Conservation (phyloP, 2,329 filamentous ascomycete genomes). For the Phialophora chinensis region DNA sequence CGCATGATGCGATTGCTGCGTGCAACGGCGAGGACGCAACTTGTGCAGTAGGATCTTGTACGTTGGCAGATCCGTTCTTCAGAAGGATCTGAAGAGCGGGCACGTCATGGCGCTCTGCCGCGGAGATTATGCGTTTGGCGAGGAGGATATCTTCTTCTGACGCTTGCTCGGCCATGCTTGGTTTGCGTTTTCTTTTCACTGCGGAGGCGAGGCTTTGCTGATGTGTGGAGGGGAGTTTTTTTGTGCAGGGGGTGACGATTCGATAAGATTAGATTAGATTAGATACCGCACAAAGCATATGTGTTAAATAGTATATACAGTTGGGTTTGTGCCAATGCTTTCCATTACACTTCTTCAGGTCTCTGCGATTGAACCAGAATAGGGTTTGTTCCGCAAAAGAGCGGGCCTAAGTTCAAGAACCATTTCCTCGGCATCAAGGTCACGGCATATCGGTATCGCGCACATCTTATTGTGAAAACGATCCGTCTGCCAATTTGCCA, state of each 20-base stretch:
- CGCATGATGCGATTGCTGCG: slow-evolving; percentile 10
- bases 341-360: background rate
- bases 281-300: background rate
- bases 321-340: background rate
- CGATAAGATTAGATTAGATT: background rate
- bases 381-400: background rate
- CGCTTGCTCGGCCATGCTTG: slow-evolving; percentile 11
- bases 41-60: slow-evolving; percentile 3
- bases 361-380: background rate
- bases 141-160: slow-evolving; percentile 19
- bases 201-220: background rate
- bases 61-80: slow-evolving; percentile 16
- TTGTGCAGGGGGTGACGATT: background rate
- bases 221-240: background rate
- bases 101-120: slow-evolving; percentile 19
- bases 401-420: background rate
- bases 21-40: slow-evolving; percentile 15
- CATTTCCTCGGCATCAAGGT: background rate
- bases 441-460: background rate
- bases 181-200: background rate
- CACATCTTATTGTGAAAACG: background rate
- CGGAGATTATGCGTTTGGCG: slow-evolving; percentile 16
- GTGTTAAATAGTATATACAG: too few species aligned
- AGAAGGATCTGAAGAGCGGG: slow-evolving; percentile 10
- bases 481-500: background rate